phyloP scores from a whole-genome alignment of 306 rosid species.

The Lablab purpureus region DNA sequence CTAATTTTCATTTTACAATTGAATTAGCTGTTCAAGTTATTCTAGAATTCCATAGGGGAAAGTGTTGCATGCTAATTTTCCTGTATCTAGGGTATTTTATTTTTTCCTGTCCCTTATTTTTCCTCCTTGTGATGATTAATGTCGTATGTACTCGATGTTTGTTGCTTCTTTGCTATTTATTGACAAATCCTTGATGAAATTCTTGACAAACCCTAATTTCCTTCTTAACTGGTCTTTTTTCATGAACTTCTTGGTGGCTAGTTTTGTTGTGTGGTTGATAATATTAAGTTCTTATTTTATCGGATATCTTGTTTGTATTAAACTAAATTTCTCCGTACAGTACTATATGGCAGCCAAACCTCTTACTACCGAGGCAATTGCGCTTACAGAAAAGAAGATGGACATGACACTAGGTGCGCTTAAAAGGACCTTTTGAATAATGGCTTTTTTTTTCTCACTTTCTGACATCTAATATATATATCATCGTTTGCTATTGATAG shows the following conservation, averaged over 20 bases:
- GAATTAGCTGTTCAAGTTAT: neutral
- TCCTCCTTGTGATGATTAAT: neutral
- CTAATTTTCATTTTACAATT: conserved; percentile 1
- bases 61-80: neutral
- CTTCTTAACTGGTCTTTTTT: neutral
- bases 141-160: neutral
- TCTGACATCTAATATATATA: conserved; percentile 10
- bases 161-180: neutral
- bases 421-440: neutral
- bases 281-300: neutral
- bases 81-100: neutral
- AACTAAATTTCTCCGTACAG: neutral
- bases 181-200: neutral
- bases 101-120: neutral
- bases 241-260: neutral
- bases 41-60: neutral
- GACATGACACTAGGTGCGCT: conserved; percentile 84
- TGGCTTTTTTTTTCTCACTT: neutral
- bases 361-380: conserved; percentile 73
- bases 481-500: conserved; percentile 42
- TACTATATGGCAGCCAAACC: conserved; percentile 86
- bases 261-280: neutral
- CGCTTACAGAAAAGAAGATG: conserved; percentile 97
- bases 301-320: neutral
- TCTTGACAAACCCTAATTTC: neutral